These are phyloP conservation scores for Phialophora expanda DNA, from an alignment of 2,329 filamentous ascomycete species.

Conservation along the genomic window DNA sequence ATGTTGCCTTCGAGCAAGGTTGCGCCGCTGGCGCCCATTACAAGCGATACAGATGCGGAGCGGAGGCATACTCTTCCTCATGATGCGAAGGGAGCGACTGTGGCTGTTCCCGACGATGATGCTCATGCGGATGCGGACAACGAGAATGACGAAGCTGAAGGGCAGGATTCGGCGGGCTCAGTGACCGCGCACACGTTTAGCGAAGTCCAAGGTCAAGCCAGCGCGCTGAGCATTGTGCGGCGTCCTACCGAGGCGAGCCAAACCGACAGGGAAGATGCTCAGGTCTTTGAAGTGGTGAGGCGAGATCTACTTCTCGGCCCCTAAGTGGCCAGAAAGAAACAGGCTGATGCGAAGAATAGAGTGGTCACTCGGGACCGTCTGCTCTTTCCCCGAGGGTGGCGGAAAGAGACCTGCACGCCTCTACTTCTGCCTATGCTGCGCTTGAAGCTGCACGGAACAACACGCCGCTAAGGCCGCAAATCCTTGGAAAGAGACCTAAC, in stretches of 20 bases:
- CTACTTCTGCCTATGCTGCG: slow-evolving; percentile 8
- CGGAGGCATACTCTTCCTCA: slow-evolving; percentile 33
- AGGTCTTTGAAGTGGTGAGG: slow-evolving; percentile 56
- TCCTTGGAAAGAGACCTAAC: slow-evolving; percentile 6
- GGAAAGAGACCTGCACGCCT: not conserved
- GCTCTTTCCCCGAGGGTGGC: not conserved
- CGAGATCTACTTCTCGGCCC: slow-evolving; percentile 53
- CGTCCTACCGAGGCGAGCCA: slow-evolving; percentile 25
- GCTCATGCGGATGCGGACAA: slow-evolving; percentile 27
- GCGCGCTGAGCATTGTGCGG: slow-evolving; percentile 34
- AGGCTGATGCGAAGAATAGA: slow-evolving; percentile 12
- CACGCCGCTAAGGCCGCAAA: slow-evolving; percentile 9
- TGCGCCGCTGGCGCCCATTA: slow-evolving; percentile 32
- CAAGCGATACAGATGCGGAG: slow-evolving; percentile 43
- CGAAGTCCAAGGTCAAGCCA: slow-evolving; percentile 9
- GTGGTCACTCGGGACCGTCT: slow-evolving; percentile 3
- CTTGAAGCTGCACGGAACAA: slow-evolving; percentile 9
- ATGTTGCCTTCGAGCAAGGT: slow-evolving; percentile 24
- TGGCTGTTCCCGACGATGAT: slow-evolving; percentile 10
- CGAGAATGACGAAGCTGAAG: slow-evolving; percentile 21
- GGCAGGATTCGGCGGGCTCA: slow-evolving; percentile 9
- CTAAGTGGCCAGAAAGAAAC: slow-evolving; percentile 41
- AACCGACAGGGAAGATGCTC: slow-evolving; percentile 47
- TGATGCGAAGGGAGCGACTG: slow-evolving; percentile 2
- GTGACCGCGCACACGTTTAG: slow-evolving; percentile 1